A percentile compares a stretch with the other conserved stretches of the same genome.
These are phyloP conservation scores for Antrodiella citrinella DNA, from an alignment of 768 basidiomycete genomes.

Conservation along the genomic window DNA sequence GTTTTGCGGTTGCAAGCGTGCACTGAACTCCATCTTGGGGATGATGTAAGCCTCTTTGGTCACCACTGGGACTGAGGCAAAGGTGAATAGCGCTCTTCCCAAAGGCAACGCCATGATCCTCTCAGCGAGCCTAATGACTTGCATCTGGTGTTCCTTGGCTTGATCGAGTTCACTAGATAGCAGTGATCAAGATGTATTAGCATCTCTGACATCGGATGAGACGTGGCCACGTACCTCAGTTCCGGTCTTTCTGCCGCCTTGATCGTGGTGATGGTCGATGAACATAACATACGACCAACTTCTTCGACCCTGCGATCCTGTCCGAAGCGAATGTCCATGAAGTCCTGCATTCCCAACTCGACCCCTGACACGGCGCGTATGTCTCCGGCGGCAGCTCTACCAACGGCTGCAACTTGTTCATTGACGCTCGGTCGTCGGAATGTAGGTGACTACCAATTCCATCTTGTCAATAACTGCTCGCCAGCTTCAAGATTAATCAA, in stretches of 20 bases:
- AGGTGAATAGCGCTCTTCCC: constrained; percentile 89
- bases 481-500: constrained; percentile 6
- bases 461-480: too few species aligned
- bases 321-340: constrained; percentile 81
- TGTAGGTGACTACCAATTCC: constrained; percentile 37
- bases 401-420: constrained; percentile 42
- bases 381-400: constrained; percentile 37
- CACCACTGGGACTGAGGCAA: constrained; percentile 69
- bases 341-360: constrained; percentile 63
- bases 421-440: constrained; percentile 43
- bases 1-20: constrained; percentile 70
- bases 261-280: constrained; percentile 60
- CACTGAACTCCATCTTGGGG: constrained; percentile 70
- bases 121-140: constrained; percentile 74
- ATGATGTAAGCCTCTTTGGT: constrained; percentile 73
- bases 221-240: constrained; percentile 42
- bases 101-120: constrained; percentile 86
- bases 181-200: background rate
- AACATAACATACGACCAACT: constrained; percentile 85
- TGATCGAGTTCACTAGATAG: constrained; percentile 75
- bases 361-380: constrained; percentile 57
- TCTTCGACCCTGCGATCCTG: constrained; percentile 88
- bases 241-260: constrained; percentile 60
- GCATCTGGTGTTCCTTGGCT: constrained; percentile 74
- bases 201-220: background rate